phyloP scores from a whole-genome alignment of 108 stramenopile genomes.

The Cyclotella cryptica region DNA sequence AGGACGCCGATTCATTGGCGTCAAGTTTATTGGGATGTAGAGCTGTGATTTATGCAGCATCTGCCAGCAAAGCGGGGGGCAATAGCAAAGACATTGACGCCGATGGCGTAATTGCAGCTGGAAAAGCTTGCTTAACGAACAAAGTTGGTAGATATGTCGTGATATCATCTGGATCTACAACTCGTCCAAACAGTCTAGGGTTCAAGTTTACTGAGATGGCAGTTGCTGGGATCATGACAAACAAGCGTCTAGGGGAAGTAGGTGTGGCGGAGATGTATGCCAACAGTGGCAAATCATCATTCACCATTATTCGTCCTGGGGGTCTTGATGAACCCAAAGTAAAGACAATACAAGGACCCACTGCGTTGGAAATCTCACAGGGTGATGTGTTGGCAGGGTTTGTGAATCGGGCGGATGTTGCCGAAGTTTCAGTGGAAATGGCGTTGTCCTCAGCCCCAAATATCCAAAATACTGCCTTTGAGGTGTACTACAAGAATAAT shows the following conservation, averaged over 20 bases:
- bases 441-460: slow-evolving; percentile 35
- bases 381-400: slow-evolving; percentile 62
- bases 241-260: slow-evolving; percentile 42
- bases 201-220: slow-evolving; percentile 55
- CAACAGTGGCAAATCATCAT: slow-evolving; percentile 21
- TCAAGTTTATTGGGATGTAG: slow-evolving; percentile 36
- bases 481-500: slow-evolving; percentile 53
- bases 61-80: slow-evolving; percentile 50
- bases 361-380: slow-evolving; percentile 55
- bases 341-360: slow-evolving; percentile 44
- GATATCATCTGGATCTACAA: slow-evolving; percentile 53
- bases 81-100: slow-evolving; percentile 22
- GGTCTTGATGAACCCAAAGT: slow-evolving; percentile 47
- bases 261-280: slow-evolving; percentile 37
- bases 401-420: slow-evolving; percentile 59
- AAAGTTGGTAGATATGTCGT: slow-evolving; percentile 48
- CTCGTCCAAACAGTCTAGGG: slow-evolving; percentile 54
- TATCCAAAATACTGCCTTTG: slow-evolving; percentile 48
- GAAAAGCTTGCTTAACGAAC: slow-evolving; percentile 36
- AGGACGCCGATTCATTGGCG: slow-evolving; percentile 27
- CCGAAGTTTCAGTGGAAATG: slow-evolving; percentile 52
- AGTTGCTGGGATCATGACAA: slow-evolving; percentile 57
- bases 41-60: slow-evolving; percentile 62
- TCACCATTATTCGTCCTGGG: slow-evolving; percentile 64
- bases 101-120: slow-evolving; percentile 47